A percentile compares a stretch with the other conserved stretches of the same genome.
Evolutionary conservation across 2,329 filamentous ascomycete genomes (phyloP).

Genomic region (Neonectria magnoliae): DNA sequence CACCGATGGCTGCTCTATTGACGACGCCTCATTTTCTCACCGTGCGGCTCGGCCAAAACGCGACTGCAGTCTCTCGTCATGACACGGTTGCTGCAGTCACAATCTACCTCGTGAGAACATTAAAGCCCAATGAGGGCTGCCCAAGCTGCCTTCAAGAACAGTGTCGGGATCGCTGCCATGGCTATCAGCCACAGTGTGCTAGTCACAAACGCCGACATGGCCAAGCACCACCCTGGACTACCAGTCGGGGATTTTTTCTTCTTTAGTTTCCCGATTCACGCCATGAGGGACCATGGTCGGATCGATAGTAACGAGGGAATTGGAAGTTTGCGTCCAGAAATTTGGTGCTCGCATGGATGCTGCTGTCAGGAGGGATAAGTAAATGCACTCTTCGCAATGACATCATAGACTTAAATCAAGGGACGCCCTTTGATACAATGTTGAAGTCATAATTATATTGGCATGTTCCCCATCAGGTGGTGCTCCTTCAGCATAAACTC

Average conservation of each 20-base stretch:
- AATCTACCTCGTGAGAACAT: slow-evolving; percentile 27
- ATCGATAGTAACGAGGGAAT: not conserved
- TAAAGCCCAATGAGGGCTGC: slow-evolving; percentile 40
- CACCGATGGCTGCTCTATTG: not conserved
- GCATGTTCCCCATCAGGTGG: too few relatives aligned
- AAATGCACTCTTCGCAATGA: not conserved
- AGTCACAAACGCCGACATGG: slow-evolving; percentile 60
- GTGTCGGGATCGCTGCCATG: slow-evolving; percentile 51
- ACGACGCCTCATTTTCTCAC: not conserved
- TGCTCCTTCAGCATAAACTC: not conserved
- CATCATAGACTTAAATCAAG: not conserved
- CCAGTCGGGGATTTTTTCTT: too few relatives aligned
- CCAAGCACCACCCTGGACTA: slow-evolving; percentile 56
- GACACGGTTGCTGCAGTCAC: not conserved
- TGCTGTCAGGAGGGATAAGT: not conserved
- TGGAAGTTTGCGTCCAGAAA: too few relatives aligned
- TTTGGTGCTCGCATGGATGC: not conserved
- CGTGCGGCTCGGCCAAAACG: not conserved
- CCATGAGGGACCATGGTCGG: too few relatives aligned
- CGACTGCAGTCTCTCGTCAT: not conserved
- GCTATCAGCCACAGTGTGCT: slow-evolving; percentile 57
- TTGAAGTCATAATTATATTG: too few relatives aligned
- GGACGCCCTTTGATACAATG: not conserved
- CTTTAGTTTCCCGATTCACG: slow-evolving; percentile 31
- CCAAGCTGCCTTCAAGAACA: slow-evolving; percentile 46